A percentile compares a stretch with the other conserved stretches of the same genome.
Evolutionary conservation across 768 basidiomycete genomes (phyloP).

Genomic region (Collybia sordida): DNA sequence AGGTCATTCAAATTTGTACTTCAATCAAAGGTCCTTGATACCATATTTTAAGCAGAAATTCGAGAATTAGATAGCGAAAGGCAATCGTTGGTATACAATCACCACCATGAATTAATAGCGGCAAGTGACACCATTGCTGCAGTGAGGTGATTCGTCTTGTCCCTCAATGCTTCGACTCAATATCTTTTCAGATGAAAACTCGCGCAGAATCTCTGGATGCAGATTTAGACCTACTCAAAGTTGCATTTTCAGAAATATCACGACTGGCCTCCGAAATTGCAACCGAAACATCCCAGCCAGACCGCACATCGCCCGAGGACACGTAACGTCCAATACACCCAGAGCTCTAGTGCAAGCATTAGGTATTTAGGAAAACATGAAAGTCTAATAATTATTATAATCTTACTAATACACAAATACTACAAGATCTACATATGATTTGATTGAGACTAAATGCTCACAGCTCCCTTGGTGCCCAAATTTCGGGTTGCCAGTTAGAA

Average conservation of each 20-base stretch:
- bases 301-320: background rate
- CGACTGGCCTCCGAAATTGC: constrained; percentile 70
- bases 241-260: constrained; percentile 86
- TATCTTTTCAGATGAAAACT: constrained; percentile 71
- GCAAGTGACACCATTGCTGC: constrained; percentile 90
- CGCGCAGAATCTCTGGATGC: constrained; percentile 83
- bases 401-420: background rate
- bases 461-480: constrained; percentile 28
- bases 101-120: constrained; percentile 92
- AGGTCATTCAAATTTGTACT: constrained; percentile 37
- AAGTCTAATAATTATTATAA: background rate
- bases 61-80: constrained; percentile 83
- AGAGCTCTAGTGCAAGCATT: background rate
- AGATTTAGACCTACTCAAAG: constrained; percentile 78
- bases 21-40: background rate
- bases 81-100: constrained; percentile 91
- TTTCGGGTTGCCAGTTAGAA: constrained; percentile 42
- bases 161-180: background rate
- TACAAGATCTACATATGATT: background rate
- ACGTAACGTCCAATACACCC: background rate
- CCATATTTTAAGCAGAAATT: constrained; percentile 57
- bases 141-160: constrained; percentile 38
- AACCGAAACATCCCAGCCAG: constrained; percentile 24
- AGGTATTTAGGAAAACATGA: background rate
- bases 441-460: background rate